Evolutionary conservation across 2,329 filamentous ascomycete genomes (phyloP).

Genomic region (Claviceps maximensis): DNA sequence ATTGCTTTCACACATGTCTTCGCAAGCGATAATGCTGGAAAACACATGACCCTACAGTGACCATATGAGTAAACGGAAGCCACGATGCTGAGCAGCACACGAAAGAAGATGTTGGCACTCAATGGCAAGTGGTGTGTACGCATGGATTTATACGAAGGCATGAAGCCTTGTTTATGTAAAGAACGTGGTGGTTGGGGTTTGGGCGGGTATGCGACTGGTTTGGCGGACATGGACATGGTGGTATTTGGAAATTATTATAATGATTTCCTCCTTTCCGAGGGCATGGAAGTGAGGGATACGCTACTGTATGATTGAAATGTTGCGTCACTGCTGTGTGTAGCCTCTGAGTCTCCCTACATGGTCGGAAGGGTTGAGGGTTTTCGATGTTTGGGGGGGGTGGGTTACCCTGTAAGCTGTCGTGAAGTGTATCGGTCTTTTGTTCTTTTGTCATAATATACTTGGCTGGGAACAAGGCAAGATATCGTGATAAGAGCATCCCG

Average conservation of each 20-base stretch:
- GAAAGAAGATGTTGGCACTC: neutral
- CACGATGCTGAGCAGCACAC: neutral
- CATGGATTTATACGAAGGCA: neutral
- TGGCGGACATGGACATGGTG: neutral
- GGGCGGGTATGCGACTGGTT: neutral
- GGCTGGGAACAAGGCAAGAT: neutral
- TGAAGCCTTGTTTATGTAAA: neutral
- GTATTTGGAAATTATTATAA: neutral
- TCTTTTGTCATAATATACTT: neutral
- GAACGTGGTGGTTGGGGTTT: neutral
- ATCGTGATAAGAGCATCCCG: neutral
- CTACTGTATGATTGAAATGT: neutral
- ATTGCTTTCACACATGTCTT: neutral
- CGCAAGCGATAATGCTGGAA: neutral
- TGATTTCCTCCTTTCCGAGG: neutral
- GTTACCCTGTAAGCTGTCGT: neutral
- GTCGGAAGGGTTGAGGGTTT: neutral
- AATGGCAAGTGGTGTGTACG: neutral
- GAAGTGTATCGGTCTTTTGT: neutral
- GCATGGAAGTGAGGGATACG: neutral
- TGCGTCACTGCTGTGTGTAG: conserved; percentile 4
- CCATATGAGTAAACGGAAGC: neutral
- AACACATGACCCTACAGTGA: neutral
- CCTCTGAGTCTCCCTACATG: conserved; percentile 1
- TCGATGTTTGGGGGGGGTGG: neutral